phyloP scores from a whole-genome alignment of 2,329 filamentous ascomycete species.

The Sclerotinia trifoliorum region DNA sequence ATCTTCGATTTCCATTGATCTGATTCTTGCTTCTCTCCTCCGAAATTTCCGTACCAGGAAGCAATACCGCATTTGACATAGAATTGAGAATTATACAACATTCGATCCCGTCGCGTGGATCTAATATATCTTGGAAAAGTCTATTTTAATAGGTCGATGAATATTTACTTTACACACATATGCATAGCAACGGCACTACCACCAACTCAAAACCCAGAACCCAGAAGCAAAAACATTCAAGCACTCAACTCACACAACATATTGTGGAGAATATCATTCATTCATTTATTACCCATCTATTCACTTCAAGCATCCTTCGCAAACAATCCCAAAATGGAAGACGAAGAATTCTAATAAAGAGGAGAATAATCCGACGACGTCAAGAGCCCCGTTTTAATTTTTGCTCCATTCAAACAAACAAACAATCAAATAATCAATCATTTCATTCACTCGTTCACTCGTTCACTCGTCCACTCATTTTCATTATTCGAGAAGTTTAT shows the following conservation, averaged over 20 bases:
- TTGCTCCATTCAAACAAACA: not conserved
- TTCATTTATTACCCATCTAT: not conserved
- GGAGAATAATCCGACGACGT: not conserved
- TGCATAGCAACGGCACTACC: constrained; percentile 12
- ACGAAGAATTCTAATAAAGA: not conserved
- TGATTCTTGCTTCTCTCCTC: too few species aligned
- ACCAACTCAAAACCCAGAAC: not conserved
- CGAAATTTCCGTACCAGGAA: too few species aligned
- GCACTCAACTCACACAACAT: too few species aligned
- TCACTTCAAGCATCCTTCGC: not conserved
- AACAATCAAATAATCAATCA: too few species aligned
- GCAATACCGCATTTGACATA: too few species aligned
- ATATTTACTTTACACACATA: constrained; percentile 8
- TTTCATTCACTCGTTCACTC: too few species aligned
- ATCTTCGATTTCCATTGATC: too few species aligned
- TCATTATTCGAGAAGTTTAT: too few species aligned
- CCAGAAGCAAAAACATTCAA: not conserved
- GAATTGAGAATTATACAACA: too few species aligned
- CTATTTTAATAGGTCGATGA: not conserved
- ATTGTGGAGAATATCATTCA: not conserved
- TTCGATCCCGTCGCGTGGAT: too few species aligned
- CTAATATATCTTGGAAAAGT: too few species aligned
- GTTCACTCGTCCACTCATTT: too few species aligned
- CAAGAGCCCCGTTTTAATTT: not conserved
- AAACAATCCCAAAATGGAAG: not conserved